Evolutionary conservation across 75 land plant species (phyloP), one percentile per base, ranked within the genome.

Genomic region (Cunninghamia lanceolata): DNA sequence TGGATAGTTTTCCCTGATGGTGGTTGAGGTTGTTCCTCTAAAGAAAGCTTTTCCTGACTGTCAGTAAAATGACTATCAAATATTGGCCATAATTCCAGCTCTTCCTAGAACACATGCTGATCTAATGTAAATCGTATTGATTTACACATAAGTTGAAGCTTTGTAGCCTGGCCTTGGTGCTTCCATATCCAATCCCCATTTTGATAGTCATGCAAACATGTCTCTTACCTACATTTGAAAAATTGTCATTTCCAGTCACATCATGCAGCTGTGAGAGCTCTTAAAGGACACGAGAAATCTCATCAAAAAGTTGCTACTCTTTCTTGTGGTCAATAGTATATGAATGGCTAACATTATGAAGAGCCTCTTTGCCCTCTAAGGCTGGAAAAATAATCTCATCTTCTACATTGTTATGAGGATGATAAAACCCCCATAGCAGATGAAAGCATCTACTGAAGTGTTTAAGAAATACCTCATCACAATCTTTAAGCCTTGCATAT

Each of bases 351-450:
- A 96, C 94, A 88, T 96, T 96, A 82, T 94, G 96, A 89, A 96
- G 96, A 28, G 95, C 81, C 80, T 95, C 98, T 87, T 91, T 96
- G 10, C 94, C 85, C 88, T 96, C 98, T 59, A 96, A 86, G 47
- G 96, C 98, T 59, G 98, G 98, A 84, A 95, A 96, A 11, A 95
- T 95, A 75, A 96, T 96, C 17, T 94, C 96, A 92, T 96, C 98
- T 85, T 96, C 98, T n/a, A 96, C 95, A 91, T 95, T 95, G 88
- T 96, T 96, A 54, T 96, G 98, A 76, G 95, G 95, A 84, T 89
- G 88, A 86, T 96, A 96, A 70, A 96, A 89, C 7, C 96, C 95
- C 95, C 93, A 93, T 19, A 96, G 85, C 78, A 96, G 77, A 42
- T 88, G 93, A 87, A 96, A 96, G 50, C 98, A 91, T 52, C 94